A percentile compares a stretch with the other conserved stretches of the same genome.
phyloP scores from a whole-genome alignment of 768 basidiomycete genomes.

The Lactarius sanguifluus region DNA sequence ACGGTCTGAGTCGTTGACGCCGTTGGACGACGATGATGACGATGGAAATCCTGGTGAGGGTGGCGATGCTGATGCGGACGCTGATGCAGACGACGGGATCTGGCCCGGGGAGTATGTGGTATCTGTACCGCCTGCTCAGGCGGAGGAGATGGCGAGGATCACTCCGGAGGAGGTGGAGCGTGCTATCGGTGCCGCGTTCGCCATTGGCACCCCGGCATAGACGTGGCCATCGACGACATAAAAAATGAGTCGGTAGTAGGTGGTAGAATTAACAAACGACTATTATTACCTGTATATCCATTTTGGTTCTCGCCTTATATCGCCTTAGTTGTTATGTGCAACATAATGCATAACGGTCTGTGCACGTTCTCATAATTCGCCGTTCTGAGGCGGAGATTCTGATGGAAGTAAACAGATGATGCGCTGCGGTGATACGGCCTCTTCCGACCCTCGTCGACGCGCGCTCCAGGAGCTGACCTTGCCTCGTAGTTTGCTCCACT shows the following conservation, averaged over 20 bases:
- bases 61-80: not conserved
- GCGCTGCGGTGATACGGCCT: too few relatives aligned
- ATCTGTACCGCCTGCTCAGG: not conserved
- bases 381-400: too few relatives aligned
- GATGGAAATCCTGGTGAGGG: not conserved
- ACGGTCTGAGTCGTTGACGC: not conserved
- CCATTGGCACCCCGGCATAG: not conserved
- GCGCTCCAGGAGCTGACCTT: not conserved
- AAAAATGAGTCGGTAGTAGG: too few relatives aligned
- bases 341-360: too few relatives aligned
- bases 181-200: conserved; percentile 19
- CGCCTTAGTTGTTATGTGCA: too few relatives aligned
- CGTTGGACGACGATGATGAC: not conserved
- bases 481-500: too few relatives aligned
- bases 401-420: too few relatives aligned
- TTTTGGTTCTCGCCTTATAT: not conserved
- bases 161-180: conserved; percentile 19
- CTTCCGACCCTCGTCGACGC: too few relatives aligned
- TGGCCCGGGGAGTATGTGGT: conserved; percentile 13
- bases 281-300: too few relatives aligned
- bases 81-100: not conserved
- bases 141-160: conserved; percentile 1
- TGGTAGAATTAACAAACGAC: too few relatives aligned
- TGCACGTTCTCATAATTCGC: too few relatives aligned
- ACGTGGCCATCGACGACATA: too few relatives aligned